These are phyloP conservation scores for Corynascus novoguineensis DNA, from an alignment of 495 filamentous ascomycete species.

Conservation along the genomic window DNA sequence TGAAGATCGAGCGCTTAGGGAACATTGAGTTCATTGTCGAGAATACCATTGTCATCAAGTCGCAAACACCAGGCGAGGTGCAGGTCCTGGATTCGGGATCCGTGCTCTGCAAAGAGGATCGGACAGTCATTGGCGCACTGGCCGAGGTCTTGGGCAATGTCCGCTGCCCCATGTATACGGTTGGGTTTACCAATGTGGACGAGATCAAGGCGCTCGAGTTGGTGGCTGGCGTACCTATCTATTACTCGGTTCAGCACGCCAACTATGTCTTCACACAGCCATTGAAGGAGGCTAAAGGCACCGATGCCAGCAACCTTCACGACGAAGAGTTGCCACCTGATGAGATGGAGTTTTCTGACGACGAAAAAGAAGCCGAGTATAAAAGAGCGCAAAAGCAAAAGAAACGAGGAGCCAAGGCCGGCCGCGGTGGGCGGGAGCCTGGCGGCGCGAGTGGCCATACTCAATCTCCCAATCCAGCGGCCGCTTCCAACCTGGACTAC, in stretches of 20 bases:
- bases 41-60: conserved; percentile 71
- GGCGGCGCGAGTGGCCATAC: conserved; percentile 32
- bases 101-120: conserved; percentile 71
- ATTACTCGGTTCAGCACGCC: conserved; percentile 69
- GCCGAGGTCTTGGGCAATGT: conserved; percentile 78
- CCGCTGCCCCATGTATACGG: conserved; percentile 72
- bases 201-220: conserved; percentile 66
- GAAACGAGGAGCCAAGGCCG: conserved; percentile 40
- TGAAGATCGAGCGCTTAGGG: conserved; percentile 69
- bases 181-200: conserved; percentile 59
- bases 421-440: conserved; percentile 1
- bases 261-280: conserved; percentile 78
- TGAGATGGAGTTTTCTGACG: conserved; percentile 91
- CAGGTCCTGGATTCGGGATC: conserved; percentile 79
- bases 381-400: conserved; percentile 59
- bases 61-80: conserved; percentile 69
- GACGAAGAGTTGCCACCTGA: conserved; percentile 86
- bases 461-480: conserved; percentile 16
- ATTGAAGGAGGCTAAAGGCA: conserved; percentile 69
- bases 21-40: conserved; percentile 67
- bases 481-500: conserved; percentile 33
- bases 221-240: conserved; percentile 58
- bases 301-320: conserved; percentile 87
- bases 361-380: conserved; percentile 84
- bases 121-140: conserved; percentile 69